phyloP scores from a whole-genome alignment of 2,329 filamentous ascomycete genomes.

The Botryotinia narcissicola region DNA sequence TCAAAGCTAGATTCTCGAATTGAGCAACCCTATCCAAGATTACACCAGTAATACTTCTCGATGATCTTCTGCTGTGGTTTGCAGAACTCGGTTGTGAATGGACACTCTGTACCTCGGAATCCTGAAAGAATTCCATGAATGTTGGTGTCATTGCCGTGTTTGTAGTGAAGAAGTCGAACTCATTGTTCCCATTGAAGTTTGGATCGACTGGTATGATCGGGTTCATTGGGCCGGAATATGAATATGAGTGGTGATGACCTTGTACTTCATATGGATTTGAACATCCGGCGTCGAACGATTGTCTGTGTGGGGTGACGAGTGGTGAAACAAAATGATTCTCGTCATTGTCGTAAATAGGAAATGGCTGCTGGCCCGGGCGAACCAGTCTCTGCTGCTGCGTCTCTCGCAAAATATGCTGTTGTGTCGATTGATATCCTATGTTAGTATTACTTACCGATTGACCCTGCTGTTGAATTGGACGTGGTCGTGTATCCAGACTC shows the following conservation, averaged over 20 bases:
- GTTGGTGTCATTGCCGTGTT: conserved; percentile 34
- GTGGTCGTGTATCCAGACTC: conserved; percentile 73
- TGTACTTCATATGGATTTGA: conserved; percentile 36
- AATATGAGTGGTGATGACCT: conserved; percentile 28
- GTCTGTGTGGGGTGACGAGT: conserved; percentile 53
- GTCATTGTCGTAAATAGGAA: conserved; percentile 39
- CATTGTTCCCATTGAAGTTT: conserved; percentile 35
- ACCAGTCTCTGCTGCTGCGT: conserved; percentile 82
- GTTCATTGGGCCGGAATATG: conserved; percentile 47
- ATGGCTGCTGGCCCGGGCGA: conserved; percentile 63
- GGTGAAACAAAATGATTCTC: conserved; percentile 59
- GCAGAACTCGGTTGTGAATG: conserved; percentile 28
- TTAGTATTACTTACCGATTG: conserved; percentile 54
- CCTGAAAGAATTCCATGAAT: conserved; percentile 37
- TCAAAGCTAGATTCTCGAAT: conserved; percentile 53
- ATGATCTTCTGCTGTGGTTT: conserved; percentile 35
- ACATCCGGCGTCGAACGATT: conserved; percentile 51
- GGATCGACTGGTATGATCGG: conserved; percentile 40
- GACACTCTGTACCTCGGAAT: conserved; percentile 28
- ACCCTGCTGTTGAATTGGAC: conserved; percentile 47
- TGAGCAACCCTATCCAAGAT: conserved; percentile 60
- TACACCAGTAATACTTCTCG: conserved; percentile 56
- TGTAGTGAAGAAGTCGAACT: conserved; percentile 36
- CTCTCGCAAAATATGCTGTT: conserved; percentile 84
- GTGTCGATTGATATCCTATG: conserved; percentile 50